A percentile compares a stretch with the other conserved stretches of the same genome.
These are phyloP conservation scores for Lepidium aucheri DNA, from an alignment of 345 rosid species.

Conservation along the genomic window DNA sequence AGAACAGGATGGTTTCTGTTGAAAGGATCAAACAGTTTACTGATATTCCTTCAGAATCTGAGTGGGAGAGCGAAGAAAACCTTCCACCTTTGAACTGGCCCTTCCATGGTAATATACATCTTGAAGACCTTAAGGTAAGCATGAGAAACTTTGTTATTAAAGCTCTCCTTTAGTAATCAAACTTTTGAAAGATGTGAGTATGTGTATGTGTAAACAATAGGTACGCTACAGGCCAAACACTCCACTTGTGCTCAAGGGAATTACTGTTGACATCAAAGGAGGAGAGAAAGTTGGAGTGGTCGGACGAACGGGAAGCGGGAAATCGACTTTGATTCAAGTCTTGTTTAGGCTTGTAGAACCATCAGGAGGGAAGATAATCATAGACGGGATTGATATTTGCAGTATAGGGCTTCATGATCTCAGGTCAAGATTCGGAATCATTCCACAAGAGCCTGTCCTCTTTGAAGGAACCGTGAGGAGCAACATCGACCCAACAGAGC, in stretches of 20 bases:
- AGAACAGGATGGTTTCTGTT: slow-evolving; percentile 85
- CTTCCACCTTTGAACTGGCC: slow-evolving; percentile 81
- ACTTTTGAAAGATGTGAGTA: neutral
- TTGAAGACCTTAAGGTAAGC: slow-evolving; percentile 73
- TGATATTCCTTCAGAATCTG: slow-evolving; percentile 67
- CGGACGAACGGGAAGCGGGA: slow-evolving; percentile 96
- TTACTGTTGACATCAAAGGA: slow-evolving; percentile 61
- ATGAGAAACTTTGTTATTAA: neutral
- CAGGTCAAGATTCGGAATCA: slow-evolving; percentile 87
- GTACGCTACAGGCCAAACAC: slow-evolving; percentile 85
- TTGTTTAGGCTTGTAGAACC: slow-evolving; percentile 92
- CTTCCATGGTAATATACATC: slow-evolving; percentile 52
- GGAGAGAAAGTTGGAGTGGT: slow-evolving; percentile 92
- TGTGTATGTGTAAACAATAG: slow-evolving; percentile 30
- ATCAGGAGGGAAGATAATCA: slow-evolving; percentile 61
- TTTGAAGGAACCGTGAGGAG: slow-evolving; percentile 96
- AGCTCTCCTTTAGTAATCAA: neutral
- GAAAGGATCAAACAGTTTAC: slow-evolving; percentile 94
- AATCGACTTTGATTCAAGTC: slow-evolving; percentile 85
- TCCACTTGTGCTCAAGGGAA: slow-evolving; percentile 82
- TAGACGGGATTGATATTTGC: slow-evolving; percentile 78
- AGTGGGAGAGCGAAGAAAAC: slow-evolving; percentile 56
- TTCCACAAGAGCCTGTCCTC: slow-evolving; percentile 94
- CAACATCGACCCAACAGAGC: slow-evolving; percentile 80
- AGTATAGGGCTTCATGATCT: slow-evolving; percentile 81